phyloP scores from a whole-genome alignment of 2,329 filamentous ascomycete genomes.

The Epichloe uncinata region DNA sequence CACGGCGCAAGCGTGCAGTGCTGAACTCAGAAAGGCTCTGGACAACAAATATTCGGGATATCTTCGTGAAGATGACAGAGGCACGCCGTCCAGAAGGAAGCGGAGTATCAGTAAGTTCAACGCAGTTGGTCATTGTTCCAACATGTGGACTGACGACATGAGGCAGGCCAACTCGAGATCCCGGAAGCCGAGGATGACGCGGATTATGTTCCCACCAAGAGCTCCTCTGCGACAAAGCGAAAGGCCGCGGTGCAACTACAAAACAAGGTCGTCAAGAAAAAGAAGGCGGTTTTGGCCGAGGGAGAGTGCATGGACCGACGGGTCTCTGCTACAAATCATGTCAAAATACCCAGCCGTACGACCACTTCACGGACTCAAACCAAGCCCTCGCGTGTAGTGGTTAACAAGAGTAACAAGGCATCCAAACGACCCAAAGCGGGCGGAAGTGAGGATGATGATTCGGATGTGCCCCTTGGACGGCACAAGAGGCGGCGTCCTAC shows the following conservation, averaged over 20 bases:
- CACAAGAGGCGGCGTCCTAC: neutral
- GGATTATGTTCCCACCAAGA: neutral
- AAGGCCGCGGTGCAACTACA: neutral
- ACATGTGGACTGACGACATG: neutral
- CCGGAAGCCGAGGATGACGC: conserved; percentile 1
- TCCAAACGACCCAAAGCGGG: neutral
- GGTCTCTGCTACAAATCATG: neutral
- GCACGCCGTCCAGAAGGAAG: neutral
- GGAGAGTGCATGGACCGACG: neutral
- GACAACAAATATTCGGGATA: neutral
- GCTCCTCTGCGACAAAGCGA: neutral
- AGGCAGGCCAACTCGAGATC: neutral
- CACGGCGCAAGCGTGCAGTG: neutral
- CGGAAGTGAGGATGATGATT: neutral
- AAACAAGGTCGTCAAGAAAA: conserved; percentile 3
- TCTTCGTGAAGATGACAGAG: neutral
- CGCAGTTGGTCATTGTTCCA: neutral
- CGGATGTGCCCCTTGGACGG: neutral
- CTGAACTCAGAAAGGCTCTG: neutral
- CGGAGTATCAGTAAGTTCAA: neutral
- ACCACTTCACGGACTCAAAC: neutral
- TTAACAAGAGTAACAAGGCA: neutral
- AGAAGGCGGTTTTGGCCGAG: neutral
- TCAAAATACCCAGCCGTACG: neutral
- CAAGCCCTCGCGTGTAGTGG: too few species aligned